Evolutionary conservation across 2,329 filamentous ascomycete species (phyloP).

Genomic region (Aschersonia sp.): DNA sequence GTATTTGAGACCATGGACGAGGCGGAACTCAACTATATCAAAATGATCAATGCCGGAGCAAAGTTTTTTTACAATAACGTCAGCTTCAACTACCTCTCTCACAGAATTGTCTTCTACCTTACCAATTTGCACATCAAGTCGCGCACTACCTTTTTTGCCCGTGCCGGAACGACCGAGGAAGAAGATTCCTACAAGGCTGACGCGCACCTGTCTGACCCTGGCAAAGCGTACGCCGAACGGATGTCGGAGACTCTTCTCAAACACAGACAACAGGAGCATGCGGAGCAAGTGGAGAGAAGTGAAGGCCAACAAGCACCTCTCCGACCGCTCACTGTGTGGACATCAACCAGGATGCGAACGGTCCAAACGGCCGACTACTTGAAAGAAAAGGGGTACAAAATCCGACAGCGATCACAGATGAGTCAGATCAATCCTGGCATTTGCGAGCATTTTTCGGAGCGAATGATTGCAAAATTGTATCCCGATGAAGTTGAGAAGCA

Average conservation of each 20-base stretch:
- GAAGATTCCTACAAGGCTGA: conserved; percentile 89
- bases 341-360: conserved; percentile 78
- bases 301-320: conserved; percentile 54
- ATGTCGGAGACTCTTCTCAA: conserved; percentile 74
- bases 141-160: conserved; percentile 81
- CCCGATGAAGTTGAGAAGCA: conserved; percentile 89
- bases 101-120: conserved; percentile 95
- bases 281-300: conserved; percentile 45
- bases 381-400: conserved; percentile 65
- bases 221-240: conserved; percentile 64
- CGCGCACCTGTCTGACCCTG: conserved; percentile 67
- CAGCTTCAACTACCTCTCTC: conserved; percentile 89
- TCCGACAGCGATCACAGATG: conserved; percentile 88
- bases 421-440: conserved; percentile 94
- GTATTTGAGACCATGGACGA: conserved; percentile 97
- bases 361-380: conserved; percentile 79
- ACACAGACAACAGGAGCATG: conserved; percentile 71
- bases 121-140: conserved; percentile 96
- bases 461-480: conserved; percentile 64
- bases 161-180: conserved; percentile 73
- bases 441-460: conserved; percentile 84
- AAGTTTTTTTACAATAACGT: conserved; percentile 93
- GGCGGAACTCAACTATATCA: conserved; percentile 87
- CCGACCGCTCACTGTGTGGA: conserved; percentile 83
- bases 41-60: conserved; percentile 96